Evolutionary conservation across 371 early-diverging fungal species (phyloP).

Genomic region (Paraphysoderma sedebokerense): DNA sequence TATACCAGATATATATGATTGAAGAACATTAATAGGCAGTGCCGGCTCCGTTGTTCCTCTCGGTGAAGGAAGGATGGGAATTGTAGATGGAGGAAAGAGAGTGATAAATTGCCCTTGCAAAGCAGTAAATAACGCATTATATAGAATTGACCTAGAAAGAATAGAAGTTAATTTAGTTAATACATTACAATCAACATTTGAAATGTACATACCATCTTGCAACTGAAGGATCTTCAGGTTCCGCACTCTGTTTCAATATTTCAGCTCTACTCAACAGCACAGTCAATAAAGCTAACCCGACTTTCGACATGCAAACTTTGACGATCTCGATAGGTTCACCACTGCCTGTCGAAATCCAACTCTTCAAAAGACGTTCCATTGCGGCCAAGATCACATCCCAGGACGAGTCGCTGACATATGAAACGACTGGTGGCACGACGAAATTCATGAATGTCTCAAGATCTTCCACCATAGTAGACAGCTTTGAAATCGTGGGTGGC

Average conservation of each 20-base stretch:
- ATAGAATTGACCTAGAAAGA: slow-evolving; percentile 38
- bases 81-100: slow-evolving; percentile 41
- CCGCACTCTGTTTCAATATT: slow-evolving; percentile 60
- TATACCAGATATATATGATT: too few relatives aligned
- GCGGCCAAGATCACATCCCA: slow-evolving; percentile 56
- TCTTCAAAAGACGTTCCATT: slow-evolving; percentile 56
- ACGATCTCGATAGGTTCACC: slow-evolving; percentile 73
- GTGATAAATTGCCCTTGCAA: slow-evolving; percentile 56
- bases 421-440: slow-evolving; percentile 61
- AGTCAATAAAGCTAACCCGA: slow-evolving; percentile 73
- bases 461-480: slow-evolving; percentile 21
- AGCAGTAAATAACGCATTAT: slow-evolving; percentile 50
- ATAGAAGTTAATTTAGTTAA: too few relatives aligned
- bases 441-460: slow-evolving; percentile 69
- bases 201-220: slow-evolving; percentile 45
- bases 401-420: slow-evolving; percentile 63
- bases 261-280: slow-evolving; percentile 79
- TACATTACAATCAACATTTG: too few relatives aligned
- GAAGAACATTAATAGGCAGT: too few relatives aligned
- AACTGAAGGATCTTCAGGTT: slow-evolving; percentile 42
- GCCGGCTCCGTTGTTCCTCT: too few relatives aligned
- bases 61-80: slow-evolving; percentile 23
- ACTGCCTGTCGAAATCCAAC: too few relatives aligned
- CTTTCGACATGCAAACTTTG: slow-evolving; percentile 40
- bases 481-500: slow-evolving; percentile 15